Percentiles rank a stretch among this genome's conserved stretches.
Evolutionary conservation across 768 basidiomycete species (phyloP).

Genomic region (Boletus pseudo-olivaceus): DNA sequence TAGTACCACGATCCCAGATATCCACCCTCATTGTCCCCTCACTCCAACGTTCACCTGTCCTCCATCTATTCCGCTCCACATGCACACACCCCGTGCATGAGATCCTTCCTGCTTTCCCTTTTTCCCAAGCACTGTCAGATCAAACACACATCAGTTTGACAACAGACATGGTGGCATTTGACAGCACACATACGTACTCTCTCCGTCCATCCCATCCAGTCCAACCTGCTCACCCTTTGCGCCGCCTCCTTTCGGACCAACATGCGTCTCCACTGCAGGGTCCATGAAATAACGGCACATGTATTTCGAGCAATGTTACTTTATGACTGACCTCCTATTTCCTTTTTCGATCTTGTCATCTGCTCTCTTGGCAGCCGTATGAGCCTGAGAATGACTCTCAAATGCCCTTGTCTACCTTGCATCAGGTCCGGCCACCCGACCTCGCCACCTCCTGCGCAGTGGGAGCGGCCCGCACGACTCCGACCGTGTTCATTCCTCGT

Average conservation of each 20-base stretch:
- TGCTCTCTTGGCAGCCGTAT: not conserved
- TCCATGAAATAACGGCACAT: constrained; percentile 11
- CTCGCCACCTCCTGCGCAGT: too few relatives aligned
- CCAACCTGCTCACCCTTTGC: not conserved
- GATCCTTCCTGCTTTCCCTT: too few relatives aligned
- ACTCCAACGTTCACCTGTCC: too few relatives aligned
- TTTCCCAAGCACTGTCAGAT: not conserved
- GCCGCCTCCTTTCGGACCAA: constrained; percentile 12
- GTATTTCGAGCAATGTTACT: not conserved
- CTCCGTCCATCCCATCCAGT: not conserved
- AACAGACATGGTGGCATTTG: not conserved
- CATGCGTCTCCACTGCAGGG: constrained; percentile 13
- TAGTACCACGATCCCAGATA: not conserved
- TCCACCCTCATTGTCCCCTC: too few relatives aligned
- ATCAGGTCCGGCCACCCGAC: not conserved
- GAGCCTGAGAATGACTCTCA: constrained; percentile 19
- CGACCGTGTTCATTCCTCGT: not conserved
- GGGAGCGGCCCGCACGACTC: not conserved
- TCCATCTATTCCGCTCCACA: too few relatives aligned
- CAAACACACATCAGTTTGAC: too few relatives aligned
- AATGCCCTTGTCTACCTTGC: too few relatives aligned
- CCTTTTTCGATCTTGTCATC: constrained; percentile 9
- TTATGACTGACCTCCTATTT: constrained; percentile 3
- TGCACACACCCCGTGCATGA: too few relatives aligned
- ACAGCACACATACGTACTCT: not conserved